Evolutionary conservation across 495 filamentous ascomycete genomes (phyloP).

Genomic region (Aspergillus sparsus): DNA sequence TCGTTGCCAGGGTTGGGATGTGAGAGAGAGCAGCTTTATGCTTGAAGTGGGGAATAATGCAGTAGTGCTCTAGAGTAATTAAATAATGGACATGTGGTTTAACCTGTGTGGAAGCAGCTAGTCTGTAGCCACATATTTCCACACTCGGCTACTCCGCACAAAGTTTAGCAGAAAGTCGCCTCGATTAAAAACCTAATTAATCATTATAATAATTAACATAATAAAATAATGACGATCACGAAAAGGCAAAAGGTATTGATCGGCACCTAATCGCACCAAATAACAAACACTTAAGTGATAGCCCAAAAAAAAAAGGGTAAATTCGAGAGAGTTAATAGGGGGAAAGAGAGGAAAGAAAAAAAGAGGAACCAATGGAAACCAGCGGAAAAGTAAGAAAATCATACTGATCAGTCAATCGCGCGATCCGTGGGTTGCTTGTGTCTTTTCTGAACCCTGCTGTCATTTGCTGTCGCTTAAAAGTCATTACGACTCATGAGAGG

Average conservation of each 20-base stretch:
- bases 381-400: not conserved
- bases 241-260: not conserved
- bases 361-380: not conserved
- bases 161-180: not conserved
- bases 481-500: not conserved
- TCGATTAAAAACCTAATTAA: not conserved
- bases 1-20: not conserved
- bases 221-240: too few relatives aligned
- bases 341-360: not conserved
- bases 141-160: not conserved
- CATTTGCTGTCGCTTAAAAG: constrained; percentile 11
- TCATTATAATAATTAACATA: too few relatives aligned
- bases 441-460: not conserved
- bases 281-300: not conserved
- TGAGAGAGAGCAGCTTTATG: not conserved
- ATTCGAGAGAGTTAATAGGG: not conserved
- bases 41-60: constrained; percentile 8
- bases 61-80: not conserved
- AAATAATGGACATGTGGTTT: constrained; percentile 17
- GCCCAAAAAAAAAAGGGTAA: not conserved
- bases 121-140: constrained; percentile 1
- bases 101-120: constrained; percentile 13
- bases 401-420: constrained; percentile 7
- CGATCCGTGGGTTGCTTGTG: constrained; percentile 14
- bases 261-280: not conserved